Evolutionary conservation across 257 asterid genomes (phyloP).

Genomic region (Ligustrum vulgare): DNA sequence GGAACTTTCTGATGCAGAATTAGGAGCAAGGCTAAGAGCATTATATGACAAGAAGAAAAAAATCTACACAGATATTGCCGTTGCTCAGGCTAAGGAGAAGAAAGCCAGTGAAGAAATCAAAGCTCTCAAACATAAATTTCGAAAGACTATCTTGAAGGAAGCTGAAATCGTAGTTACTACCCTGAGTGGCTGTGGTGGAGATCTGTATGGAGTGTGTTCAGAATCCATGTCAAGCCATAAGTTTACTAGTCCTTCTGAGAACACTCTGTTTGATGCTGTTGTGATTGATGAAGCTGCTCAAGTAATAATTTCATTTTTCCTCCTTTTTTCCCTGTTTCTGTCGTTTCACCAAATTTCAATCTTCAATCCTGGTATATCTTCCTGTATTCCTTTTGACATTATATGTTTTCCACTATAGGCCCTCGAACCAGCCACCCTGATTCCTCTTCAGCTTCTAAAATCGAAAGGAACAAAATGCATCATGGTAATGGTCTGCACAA

Average conservation of each 20-base stretch:
- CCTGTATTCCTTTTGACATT: conserved; percentile 25
- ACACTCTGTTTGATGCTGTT: conserved; percentile 87
- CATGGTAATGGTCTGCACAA: conserved; percentile 59
- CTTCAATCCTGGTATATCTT: conserved; percentile 5
- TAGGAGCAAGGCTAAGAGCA: conserved; percentile 67
- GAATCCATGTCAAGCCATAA: conserved; percentile 70
- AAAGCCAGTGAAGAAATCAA: conserved; percentile 76
- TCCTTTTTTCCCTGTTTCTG: conserved; percentile 20
- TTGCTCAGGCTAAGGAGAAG: conserved; percentile 75
- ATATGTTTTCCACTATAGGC: conserved; percentile 49
- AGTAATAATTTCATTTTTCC: conserved; percentile 38
- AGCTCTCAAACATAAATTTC: conserved; percentile 76
- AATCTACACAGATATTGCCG: conserved; percentile 65
- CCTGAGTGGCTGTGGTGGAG: conserved; percentile 99
- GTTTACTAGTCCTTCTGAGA: conserved; percentile 66
- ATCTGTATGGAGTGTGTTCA: conserved; percentile 85
- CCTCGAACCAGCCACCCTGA: conserved; percentile 95
- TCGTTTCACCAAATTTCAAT: conserved; percentile 23
- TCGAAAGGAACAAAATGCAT: conserved; percentile 86
- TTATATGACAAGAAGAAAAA: conserved; percentile 74
- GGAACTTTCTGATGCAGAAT: conserved; percentile 64
- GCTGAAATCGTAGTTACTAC: conserved; percentile 97
- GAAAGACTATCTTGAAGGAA: conserved; percentile 82
- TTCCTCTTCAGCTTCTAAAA: conserved; percentile 96
- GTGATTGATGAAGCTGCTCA: conserved; percentile 99